These are phyloP conservation scores for Rubia occidens DNA, from an alignment of 305 asterid genomes.

Conservation along the genomic window DNA sequence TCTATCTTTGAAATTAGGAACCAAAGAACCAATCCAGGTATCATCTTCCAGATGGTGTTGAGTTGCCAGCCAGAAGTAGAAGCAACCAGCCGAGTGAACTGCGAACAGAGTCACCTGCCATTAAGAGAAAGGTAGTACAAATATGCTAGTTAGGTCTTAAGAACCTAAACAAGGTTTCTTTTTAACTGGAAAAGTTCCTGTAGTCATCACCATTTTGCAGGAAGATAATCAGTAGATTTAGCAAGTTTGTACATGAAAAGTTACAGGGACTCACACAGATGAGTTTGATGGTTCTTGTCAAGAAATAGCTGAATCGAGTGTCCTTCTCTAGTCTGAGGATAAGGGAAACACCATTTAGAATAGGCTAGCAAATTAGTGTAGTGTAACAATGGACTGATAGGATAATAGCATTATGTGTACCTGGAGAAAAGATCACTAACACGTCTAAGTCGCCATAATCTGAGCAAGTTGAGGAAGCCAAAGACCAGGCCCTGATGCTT, in stretches of 20 bases:
- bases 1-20: slow-evolving; percentile 47
- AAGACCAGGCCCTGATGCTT: slow-evolving; percentile 37
- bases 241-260: too few species aligned
- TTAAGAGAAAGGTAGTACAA: not conserved
- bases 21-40: slow-evolving; percentile 72
- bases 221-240: not conserved
- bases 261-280: slow-evolving; percentile 37
- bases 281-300: slow-evolving; percentile 71
- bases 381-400: not conserved
- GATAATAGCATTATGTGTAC: slow-evolving; percentile 19
- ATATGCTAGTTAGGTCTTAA: not conserved
- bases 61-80: slow-evolving; percentile 75
- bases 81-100: slow-evolving; percentile 78
- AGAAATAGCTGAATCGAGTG: slow-evolving; percentile 80
- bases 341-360: slow-evolving; percentile 9
- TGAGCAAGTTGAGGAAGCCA: slow-evolving; percentile 84
- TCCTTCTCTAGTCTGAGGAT: slow-evolving; percentile 76
- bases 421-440: slow-evolving; percentile 83
- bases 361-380: not conserved
- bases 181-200: not conserved
- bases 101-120: slow-evolving; percentile 80
- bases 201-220: not conserved
- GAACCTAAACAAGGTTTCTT: not conserved
- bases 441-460: slow-evolving; percentile 88
- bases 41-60: slow-evolving; percentile 37